Conservation (phyloP, 805 yeast genomes). For the Candida stauntonica region DNA sequence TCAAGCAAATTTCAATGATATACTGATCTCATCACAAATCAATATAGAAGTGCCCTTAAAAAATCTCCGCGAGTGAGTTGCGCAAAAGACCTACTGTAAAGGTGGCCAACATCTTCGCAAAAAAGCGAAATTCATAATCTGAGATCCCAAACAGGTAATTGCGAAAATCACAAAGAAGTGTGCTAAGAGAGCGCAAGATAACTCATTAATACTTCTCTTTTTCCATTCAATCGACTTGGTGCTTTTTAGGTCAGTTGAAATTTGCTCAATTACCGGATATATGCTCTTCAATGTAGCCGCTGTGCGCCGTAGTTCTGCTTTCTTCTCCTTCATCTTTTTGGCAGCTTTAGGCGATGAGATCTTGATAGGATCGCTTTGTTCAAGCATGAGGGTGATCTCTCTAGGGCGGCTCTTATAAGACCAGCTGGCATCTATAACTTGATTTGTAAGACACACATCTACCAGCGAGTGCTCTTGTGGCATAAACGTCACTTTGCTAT, state of each 20-base stretch:
- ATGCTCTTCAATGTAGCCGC: background rate
- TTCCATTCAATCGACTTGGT: background rate
- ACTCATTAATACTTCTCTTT: slow-evolving; percentile 20
- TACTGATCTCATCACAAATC: background rate
- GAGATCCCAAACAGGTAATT: slow-evolving; percentile 12
- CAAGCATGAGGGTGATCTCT: slow-evolving; percentile 4
- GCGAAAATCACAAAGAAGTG: slow-evolving; percentile 11
- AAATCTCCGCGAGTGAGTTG: slow-evolving; percentile 3
- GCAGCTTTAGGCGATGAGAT: background rate
- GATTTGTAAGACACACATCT: slow-evolving; percentile 29
- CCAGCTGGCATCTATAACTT: slow-evolving; percentile 34
- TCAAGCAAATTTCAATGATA: no score
- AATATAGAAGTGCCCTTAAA: background rate
- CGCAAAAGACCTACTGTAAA: background rate
- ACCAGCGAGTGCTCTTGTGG: slow-evolving; percentile 11
- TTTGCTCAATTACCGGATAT: background rate
- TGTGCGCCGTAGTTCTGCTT: background rate
- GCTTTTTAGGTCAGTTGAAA: background rate
- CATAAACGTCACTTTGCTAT: slow-evolving; percentile 11
- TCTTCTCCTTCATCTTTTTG: background rate
- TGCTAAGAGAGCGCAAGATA: slow-evolving; percentile 10
- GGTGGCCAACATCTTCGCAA: slow-evolving; percentile 7
- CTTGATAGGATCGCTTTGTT: slow-evolving; percentile 1
- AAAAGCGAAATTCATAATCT: slow-evolving; percentile 6
- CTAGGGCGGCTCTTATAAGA: slow-evolving; percentile 19